Evolutionary conservation across 768 basidiomycete species (phyloP), one percentile per base, ranked within the genome.

Genomic region (Agaricus sinodeliciosus): DNA sequence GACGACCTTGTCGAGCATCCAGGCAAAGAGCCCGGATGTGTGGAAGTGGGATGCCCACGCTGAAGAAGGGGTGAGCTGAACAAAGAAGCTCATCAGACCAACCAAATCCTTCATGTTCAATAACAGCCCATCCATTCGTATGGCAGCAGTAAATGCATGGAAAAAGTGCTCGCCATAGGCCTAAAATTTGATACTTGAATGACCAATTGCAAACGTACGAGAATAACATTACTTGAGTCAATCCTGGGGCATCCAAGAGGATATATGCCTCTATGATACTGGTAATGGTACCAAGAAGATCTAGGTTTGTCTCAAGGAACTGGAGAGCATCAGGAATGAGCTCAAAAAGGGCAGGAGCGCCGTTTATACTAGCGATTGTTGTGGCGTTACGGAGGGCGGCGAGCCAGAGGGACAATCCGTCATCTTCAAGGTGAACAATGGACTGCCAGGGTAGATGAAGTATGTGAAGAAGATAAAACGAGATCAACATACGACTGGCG

Each of bases 31-130:
- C 9, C 87, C 87, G 0, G 87, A 86, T 2, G 68, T 66, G 60
- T 93, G 87, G 64, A 94, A 67, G 2, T 86, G 67, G 60, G 82
- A 82, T 0, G 80, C 89, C 89, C 90, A 94, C 2, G 80, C 57
- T 1, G 66, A 60, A 0, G 85, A 71, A 3, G 86, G 84, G 2
- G 84, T 69, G 1, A 84, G 57, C 64, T 90, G 88, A 37, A 85
- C 65, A 43, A 88, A 67, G 13, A 88, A 63, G 57, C 76, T 74
- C 9, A 92, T 59, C 13, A 79, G 67, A 34, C 75, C 70, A n/a
- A 90, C 60, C 63, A 91, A 68, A 36, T 83, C 78, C 57, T 79
- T 83, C 50, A 81, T 69, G 59, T 91, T 90, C 3, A 71, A 59
- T 26, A 67, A 61, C 37, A 78, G 70, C 35, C 78, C 70, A 19